phyloP scores from a whole-genome alignment of 2,329 filamentous ascomycete genomes.

The Sporothrix sp. region DNA sequence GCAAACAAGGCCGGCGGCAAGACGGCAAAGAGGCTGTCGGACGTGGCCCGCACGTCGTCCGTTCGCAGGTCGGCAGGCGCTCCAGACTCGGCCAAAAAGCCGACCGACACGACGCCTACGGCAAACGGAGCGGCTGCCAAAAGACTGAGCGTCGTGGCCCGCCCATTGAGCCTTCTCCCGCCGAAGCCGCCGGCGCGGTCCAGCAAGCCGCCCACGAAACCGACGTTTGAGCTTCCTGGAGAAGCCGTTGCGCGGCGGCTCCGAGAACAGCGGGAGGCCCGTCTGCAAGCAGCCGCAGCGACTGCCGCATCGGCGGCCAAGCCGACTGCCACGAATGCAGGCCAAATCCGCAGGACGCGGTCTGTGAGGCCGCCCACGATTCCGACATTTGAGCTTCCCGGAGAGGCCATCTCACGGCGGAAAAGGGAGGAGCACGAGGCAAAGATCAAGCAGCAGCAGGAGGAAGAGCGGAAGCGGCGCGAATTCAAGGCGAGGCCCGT shows the following conservation, averaged over 20 bases:
- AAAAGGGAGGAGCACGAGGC: slow-evolving; percentile 48
- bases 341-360: slow-evolving; percentile 31
- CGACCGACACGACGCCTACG: slow-evolving; percentile 14
- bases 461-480: slow-evolving; percentile 49
- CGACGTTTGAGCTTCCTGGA: slow-evolving; percentile 53
- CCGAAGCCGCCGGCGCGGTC: slow-evolving; percentile 42
- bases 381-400: slow-evolving; percentile 52
- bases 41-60: slow-evolving; percentile 25
- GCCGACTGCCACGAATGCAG: slow-evolving; percentile 17
- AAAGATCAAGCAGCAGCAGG: slow-evolving; percentile 46
- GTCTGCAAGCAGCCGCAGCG: slow-evolving; percentile 26
- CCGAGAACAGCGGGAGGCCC: slow-evolving; percentile 49
- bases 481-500: slow-evolving; percentile 56
- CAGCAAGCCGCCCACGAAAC: slow-evolving; percentile 42
- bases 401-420: slow-evolving; percentile 47
- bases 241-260: slow-evolving; percentile 49
- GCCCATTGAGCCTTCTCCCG: slow-evolving; percentile 34
- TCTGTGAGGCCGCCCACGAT: slow-evolving; percentile 43
- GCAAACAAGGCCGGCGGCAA: slow-evolving; percentile 12
- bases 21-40: slow-evolving; percentile 29
- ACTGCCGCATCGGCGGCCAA: slow-evolving; percentile 11
- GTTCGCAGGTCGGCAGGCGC: slow-evolving; percentile 35
- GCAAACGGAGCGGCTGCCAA: slow-evolving; percentile 18
- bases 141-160: slow-evolving; percentile 23
- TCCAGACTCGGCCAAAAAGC: slow-evolving; percentile 25